These are phyloP conservation scores for Penicillium sp. DNA, from an alignment of 2,329 filamentous ascomycete species.

Conservation along the genomic window DNA sequence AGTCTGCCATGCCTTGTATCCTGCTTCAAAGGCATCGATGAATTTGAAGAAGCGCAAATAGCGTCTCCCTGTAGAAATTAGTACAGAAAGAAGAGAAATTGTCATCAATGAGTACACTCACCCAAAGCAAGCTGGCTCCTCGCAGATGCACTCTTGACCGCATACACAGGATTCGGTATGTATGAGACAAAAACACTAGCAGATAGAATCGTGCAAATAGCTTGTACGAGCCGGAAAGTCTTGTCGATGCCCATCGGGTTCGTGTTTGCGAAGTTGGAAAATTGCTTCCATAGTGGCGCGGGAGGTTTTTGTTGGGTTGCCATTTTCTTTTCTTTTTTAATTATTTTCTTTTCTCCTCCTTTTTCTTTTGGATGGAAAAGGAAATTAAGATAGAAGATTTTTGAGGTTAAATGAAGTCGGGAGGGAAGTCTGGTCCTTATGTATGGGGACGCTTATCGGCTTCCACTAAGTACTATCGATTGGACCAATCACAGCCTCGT, in stretches of 20 bases:
- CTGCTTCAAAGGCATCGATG: constrained; percentile 55
- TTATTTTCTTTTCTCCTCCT: too few relatives aligned
- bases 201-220: constrained; percentile 31
- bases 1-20: constrained; percentile 40
- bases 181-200: constrained; percentile 10
- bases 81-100: too few relatives aligned
- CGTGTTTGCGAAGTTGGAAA: constrained; percentile 28
- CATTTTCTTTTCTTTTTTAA: neutral
- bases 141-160: constrained; percentile 33
- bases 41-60: constrained; percentile 68
- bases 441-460: too few relatives aligned
- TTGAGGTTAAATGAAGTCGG: too few relatives aligned
- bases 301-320: neutral
- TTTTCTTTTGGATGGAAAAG: too few relatives aligned
- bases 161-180: constrained; percentile 19
- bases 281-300: constrained; percentile 19
- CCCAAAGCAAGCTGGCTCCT: constrained; percentile 42
- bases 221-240: constrained; percentile 37
- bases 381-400: too few relatives aligned
- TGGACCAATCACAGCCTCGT: too few relatives aligned
- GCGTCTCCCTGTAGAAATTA: constrained; percentile 47
- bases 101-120: too few relatives aligned
- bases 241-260: constrained; percentile 35
- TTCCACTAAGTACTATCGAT: too few relatives aligned
- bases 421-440: too few relatives aligned